Evolutionary conservation across 2,329 filamentous ascomycete species (phyloP).

Genomic region (Phialocephala sp.): DNA sequence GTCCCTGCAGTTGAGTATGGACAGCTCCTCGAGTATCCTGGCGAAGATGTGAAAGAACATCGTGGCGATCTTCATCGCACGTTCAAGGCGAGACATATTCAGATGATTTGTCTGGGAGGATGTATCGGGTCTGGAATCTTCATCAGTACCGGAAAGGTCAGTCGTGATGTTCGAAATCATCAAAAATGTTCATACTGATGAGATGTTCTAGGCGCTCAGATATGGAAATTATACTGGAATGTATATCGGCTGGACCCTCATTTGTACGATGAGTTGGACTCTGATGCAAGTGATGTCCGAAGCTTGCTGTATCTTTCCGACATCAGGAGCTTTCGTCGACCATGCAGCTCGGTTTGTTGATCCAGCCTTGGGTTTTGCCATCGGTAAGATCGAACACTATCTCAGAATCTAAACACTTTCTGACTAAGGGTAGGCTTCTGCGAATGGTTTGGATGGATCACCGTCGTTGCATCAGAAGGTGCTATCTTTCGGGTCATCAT

Average conservation of each 20-base stretch:
- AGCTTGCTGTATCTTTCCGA: constrained; percentile 12
- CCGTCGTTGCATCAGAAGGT: constrained; percentile 10
- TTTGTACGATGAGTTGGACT: constrained; percentile 13
- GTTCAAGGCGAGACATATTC: constrained; percentile 10
- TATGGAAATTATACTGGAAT: constrained; percentile 12
- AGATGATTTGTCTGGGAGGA: constrained; percentile 11
- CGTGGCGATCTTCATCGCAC: constrained; percentile 4
- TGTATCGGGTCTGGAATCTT: constrained; percentile 12
- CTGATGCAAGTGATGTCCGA: constrained; percentile 12
- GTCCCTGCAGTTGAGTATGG: constrained; percentile 10
- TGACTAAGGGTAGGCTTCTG: constrained; percentile 2
- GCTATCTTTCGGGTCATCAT: constrained; percentile 4
- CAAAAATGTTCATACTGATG: neutral
- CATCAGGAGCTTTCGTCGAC: constrained; percentile 12
- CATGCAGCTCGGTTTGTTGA: constrained; percentile 13
- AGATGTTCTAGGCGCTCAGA: constrained; percentile 2
- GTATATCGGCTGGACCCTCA: constrained; percentile 10
- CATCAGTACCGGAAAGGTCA: constrained; percentile 13
- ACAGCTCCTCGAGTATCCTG: constrained; percentile 12
- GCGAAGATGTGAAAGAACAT: constrained; percentile 4
- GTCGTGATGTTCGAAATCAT: too few relatives aligned
- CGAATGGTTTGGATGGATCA: constrained; percentile 14
- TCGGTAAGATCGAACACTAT: neutral
- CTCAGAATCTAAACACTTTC: neutral
- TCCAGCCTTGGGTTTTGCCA: constrained; percentile 10